Conservation (phyloP, 495 filamentous ascomycete genomes). For the Aspergillus bertholletiae region DNA sequence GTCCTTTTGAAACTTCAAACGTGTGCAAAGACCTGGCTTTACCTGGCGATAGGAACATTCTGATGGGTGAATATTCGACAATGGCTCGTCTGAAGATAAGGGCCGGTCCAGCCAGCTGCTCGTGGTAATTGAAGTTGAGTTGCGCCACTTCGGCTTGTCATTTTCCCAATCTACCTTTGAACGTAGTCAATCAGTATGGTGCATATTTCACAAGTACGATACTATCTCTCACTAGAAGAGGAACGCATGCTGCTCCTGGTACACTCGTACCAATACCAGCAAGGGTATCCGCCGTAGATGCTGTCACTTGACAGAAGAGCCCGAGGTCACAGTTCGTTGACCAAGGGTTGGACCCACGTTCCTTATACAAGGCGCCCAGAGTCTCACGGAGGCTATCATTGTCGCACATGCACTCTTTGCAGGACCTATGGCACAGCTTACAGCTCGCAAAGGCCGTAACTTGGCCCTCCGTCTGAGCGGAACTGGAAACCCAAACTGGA, state of each 20-base stretch:
- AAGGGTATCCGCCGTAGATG: slow-evolving; percentile 1
- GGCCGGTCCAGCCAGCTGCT: not conserved
- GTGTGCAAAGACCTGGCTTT: slow-evolving; percentile 16
- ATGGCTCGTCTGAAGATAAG: not conserved
- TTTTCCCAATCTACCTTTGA: not conserved
- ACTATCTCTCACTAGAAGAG: slow-evolving; percentile 12
- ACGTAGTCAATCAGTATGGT: not conserved
- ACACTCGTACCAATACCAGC: not conserved
- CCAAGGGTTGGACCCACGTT: not conserved
- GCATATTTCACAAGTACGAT: not conserved
- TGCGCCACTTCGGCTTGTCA: not conserved
- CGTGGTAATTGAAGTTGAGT: not conserved
- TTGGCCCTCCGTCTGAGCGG: slow-evolving; percentile 4
- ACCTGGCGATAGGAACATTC: slow-evolving; percentile 8
- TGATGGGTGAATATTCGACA: not conserved
- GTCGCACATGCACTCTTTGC: not conserved
- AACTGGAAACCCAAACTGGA: slow-evolving; percentile 22
- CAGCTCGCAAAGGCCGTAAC: slow-evolving; percentile 8
- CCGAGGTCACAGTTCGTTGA: not conserved
- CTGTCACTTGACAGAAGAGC: not conserved
- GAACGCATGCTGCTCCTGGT: slow-evolving; percentile 8
- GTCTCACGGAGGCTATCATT: not conserved
- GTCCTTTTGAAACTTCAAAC: slow-evolving; percentile 23
- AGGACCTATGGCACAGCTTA: not conserved
- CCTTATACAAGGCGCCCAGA: not conserved